Evolutionary conservation across 2,329 filamentous ascomycete species (phyloP), one percentile per base, ranked within the genome.

Genomic region (Verticillium tricorpus): DNA sequence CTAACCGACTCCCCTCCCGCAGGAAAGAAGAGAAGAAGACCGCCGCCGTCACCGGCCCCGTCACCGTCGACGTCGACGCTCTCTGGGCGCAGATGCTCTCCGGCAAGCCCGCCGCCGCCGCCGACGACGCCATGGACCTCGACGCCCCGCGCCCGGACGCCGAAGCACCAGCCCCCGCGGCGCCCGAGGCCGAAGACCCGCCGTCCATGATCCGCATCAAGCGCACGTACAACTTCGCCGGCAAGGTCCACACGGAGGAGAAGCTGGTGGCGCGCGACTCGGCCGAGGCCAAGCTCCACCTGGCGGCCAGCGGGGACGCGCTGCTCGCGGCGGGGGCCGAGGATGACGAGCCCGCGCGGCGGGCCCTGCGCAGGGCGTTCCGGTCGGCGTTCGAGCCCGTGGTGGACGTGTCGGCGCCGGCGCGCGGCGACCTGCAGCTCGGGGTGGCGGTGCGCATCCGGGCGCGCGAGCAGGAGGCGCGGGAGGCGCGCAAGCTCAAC

Each of bases 201-300:
- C 66, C 75, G 2, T 72, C 76, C 5, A 80, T 80, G 76, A 80
- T 92, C 67, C 83, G 82, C 63, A 89, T 92, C 64, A 89, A 87
- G 68, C 86, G 88, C 34, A 88, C 85, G 15, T 92, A 91, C 75
- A 89, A 89, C 68, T 92, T 92, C 67, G 90, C 89, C 39, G 90
- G 89, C 34, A 85, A 89, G 68, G 81, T 89, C 14, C 86, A 90
- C 68, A 89, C 83, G 0, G 89, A 92, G 69, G 87, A 91, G 70
- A 91, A 90, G 71, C 76, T 88, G 12, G 87, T 92, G 1, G 77
- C 85, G 3, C 81, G 84, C 55, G 81, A 85, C 69, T 89, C 87
- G 0, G 87, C 87, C 60, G 88, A 90, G 71, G 88, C 86, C 54
- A 85, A 82, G 65, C 78, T 89, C 12, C 88, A 86, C 66, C 80